Evolutionary conservation across 495 filamentous ascomycete genomes (phyloP).

Genomic region (Talaromyces trachyspermus): DNA sequence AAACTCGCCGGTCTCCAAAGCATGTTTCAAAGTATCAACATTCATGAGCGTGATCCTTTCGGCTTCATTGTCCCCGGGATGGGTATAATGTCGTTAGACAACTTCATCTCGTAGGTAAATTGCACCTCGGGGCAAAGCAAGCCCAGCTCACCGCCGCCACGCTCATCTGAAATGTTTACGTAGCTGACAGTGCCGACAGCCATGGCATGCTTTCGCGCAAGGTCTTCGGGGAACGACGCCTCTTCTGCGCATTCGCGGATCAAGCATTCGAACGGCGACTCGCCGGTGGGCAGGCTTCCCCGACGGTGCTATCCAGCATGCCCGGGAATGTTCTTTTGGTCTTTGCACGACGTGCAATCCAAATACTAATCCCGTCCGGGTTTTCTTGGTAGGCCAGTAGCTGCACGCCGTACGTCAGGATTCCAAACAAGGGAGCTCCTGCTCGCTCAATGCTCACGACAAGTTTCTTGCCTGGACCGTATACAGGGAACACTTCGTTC

Average conservation of each 20-base stretch:
- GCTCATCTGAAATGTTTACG: too few relatives aligned
- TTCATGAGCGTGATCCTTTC: conserved; percentile 40
- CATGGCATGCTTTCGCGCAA: conserved; percentile 11
- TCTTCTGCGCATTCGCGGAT: conserved; percentile 50
- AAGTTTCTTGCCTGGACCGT: conserved; percentile 23
- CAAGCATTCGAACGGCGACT: conserved; percentile 40
- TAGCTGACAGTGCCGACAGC: too few relatives aligned
- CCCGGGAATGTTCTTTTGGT: conserved; percentile 43
- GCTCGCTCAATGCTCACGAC: conserved; percentile 40
- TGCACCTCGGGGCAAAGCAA: too few relatives aligned
- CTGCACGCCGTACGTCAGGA: conserved; percentile 41
- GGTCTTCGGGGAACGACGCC: conserved; percentile 29
- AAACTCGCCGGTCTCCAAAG: conserved; percentile 40
- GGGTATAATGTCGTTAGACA: conserved; percentile 28
- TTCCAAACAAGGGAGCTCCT: conserved; percentile 43
- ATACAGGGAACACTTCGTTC: conserved; percentile 40
- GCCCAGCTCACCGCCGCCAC: too few relatives aligned
- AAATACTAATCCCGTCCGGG: conserved; percentile 31
- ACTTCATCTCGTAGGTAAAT: conserved; percentile 45
- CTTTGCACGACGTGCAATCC: conserved; percentile 41
- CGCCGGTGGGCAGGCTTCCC: conserved; percentile 41
- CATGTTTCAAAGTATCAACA: conserved; percentile 37
- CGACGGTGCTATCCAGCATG: conserved; percentile 50
- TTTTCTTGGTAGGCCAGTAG: conserved; percentile 36
- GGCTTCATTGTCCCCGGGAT: conserved; percentile 46